These are phyloP conservation scores for Rhodotorula sp. DNA, from an alignment of 1,284 basidiomycete species.

Conservation along the genomic window DNA sequence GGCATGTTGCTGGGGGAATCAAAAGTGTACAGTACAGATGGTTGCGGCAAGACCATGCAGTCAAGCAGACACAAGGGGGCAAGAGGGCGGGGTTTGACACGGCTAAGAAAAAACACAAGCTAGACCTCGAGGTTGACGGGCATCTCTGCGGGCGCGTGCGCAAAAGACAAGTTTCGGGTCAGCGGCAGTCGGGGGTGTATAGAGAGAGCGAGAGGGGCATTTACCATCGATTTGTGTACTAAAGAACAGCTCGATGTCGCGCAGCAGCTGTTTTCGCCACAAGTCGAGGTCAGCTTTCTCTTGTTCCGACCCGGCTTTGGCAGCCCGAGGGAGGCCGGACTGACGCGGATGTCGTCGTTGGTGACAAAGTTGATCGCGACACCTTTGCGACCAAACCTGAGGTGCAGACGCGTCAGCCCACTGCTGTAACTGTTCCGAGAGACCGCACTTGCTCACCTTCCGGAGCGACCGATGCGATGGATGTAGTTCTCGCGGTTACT, in stretches of 20 bases:
- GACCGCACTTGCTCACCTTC: slow-evolving; percentile 50
- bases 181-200: neutral
- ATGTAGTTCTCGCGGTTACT: slow-evolving; percentile 98
- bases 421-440: neutral
- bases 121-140: slow-evolving; percentile 18
- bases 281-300: neutral
- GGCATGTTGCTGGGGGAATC: too few relatives aligned
- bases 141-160: slow-evolving; percentile 14
- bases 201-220: neutral
- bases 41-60: neutral
- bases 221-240: slow-evolving; percentile 34
- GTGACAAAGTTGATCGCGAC: slow-evolving; percentile 84
- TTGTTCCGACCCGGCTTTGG: neutral
- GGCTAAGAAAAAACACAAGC: neutral
- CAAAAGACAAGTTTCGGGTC: neutral
- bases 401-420: neutral
- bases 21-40: neutral
- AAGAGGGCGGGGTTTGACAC: neutral
- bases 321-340: neutral
- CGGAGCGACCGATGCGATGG: slow-evolving; percentile 92
- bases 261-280: slow-evolving; percentile 58
- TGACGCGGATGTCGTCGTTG: slow-evolving; percentile 71
- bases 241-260: slow-evolving; percentile 68
- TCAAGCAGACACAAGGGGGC: neutral
- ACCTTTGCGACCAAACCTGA: slow-evolving; percentile 62